Conservation (phyloP, 2,329 filamentous ascomycete species). For the Bipolaris zeicola region DNA sequence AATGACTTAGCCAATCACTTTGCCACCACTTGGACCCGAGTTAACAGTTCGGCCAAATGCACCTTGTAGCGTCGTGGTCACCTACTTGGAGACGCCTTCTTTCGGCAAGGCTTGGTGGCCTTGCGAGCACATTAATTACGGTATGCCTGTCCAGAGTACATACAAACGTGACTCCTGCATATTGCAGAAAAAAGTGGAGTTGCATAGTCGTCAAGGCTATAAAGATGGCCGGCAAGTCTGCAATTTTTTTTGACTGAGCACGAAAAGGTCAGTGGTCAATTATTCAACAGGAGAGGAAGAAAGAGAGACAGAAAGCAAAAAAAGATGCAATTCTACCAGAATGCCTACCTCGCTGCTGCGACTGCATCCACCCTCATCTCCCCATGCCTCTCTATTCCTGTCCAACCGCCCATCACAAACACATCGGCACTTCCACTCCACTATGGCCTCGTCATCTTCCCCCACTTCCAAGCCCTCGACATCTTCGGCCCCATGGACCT, state of each 20-base stretch:
- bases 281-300: background rate
- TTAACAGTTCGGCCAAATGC: background rate
- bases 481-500: slow-evolving; percentile 55
- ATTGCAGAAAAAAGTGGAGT: background rate
- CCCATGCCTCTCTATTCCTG: slow-evolving; percentile 13
- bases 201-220: background rate
- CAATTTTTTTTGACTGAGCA: no score
- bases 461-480: slow-evolving; percentile 39
- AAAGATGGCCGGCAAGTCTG: no score
- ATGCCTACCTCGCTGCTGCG: background rate
- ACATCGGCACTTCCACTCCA: slow-evolving; percentile 30
- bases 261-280: no score
- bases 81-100: background rate
- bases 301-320: background rate
- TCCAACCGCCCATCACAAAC: slow-evolving; percentile 27
- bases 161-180: background rate
- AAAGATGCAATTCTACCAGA: background rate
- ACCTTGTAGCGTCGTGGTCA: background rate
- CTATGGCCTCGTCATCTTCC: slow-evolving; percentile 32
- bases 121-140: background rate
- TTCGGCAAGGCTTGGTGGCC: background rate
- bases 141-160: background rate
- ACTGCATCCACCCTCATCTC: slow-evolving; percentile 18
- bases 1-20: no score
- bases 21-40: no score